Evolutionary conservation across 768 basidiomycete genomes (phyloP), one percentile per base, ranked within the genome.

Genomic region (Calocybe cyanea): DNA sequence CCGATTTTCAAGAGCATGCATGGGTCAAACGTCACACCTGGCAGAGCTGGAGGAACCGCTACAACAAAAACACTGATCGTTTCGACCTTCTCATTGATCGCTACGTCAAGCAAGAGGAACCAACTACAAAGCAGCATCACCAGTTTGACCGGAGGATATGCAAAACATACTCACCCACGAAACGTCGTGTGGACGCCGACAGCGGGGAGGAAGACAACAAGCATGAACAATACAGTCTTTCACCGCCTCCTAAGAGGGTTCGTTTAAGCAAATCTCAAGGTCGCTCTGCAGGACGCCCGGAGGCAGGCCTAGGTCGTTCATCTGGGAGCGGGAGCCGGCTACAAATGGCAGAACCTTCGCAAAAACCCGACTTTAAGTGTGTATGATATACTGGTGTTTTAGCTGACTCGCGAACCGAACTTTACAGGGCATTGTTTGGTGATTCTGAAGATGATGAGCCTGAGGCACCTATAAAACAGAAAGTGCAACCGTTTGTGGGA

Each of bases 1-100:
- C 46, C 15, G 48, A 57, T 14, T 62, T 62, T 7, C 40, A 56
- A 1, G 53, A 57, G 17, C 68, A 60, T 43, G 39, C 30, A 0
- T 80, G 77, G 77, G 69, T 56, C 4, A 45, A 19, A 0, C 61
- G 69, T 7, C 78, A 80, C 56, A 55, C 73, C 4, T 62, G 63
- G 52, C 57, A 70, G 44, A 73, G 77, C 18, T 78, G 77, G 76
- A 64, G 69, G 20, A 64, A 73, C 37, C 65, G 69, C 11, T 77
- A 77, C 49, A 76, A 70, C 44, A 75, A 66, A 47, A 63, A 69
- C 18, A 42, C 42, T 24, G 43, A 35, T 0, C 35, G 46, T 13
- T 65, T 77, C 30, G 63, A 78, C 41, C 20, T 6, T 9, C 44
- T 48, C n/a, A 76, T 80, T 40, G 50, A 52, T 0, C 24, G 50